Evolutionary conservation across 2,329 filamentous ascomycete genomes (phyloP), one percentile per base, ranked within the genome.

Genomic region (Penicillium sp.): DNA sequence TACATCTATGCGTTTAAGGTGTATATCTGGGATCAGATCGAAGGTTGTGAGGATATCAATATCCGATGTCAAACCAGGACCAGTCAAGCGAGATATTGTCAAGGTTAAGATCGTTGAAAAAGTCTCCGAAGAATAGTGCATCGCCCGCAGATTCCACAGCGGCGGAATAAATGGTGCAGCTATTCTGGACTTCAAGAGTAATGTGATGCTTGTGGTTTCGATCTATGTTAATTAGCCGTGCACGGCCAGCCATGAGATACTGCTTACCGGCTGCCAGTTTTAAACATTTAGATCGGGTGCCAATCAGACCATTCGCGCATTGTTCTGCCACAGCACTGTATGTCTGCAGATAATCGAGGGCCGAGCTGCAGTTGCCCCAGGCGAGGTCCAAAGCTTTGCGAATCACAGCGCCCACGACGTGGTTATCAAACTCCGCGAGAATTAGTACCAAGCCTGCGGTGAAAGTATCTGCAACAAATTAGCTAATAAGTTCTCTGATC

Each of bases 321-420:
- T 30, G 30, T 21, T 53, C 50, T 6, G 50, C 50, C 50, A 53
- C 50, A 41, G 38, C 26, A 19, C 50, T 53, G 15, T 53, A 53
- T 23, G 31, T 15, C 7, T 13, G 26, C n/a, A 41, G 19, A 23
- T 38, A 23, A n/a, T 53, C 13, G 1, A 53, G 19, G 23, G 19
- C 26, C 15, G 23, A 41, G 15, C 38, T 31, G 26, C 50, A 53
- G 35, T 38, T 31, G 21, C 41, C 11, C 50, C 50, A 53, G 30
- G 50, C 50, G 19, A 21, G 23, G 17, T 53, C 50, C 30, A 53
- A 41, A 30, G 30, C 31, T 19, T 53, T n/a, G 26, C 50, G 50
- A 2, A 31, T 53, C 13, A 26, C 50, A 7, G 30, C 11, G 9
- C 15, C 5, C 29, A 52, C 50, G 21, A 30, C 29, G 19, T 8